These are phyloP conservation scores for Lasiodiplodia theobromae DNA, from an alignment of 2,329 filamentous ascomycete species.

Conservation along the genomic window DNA sequence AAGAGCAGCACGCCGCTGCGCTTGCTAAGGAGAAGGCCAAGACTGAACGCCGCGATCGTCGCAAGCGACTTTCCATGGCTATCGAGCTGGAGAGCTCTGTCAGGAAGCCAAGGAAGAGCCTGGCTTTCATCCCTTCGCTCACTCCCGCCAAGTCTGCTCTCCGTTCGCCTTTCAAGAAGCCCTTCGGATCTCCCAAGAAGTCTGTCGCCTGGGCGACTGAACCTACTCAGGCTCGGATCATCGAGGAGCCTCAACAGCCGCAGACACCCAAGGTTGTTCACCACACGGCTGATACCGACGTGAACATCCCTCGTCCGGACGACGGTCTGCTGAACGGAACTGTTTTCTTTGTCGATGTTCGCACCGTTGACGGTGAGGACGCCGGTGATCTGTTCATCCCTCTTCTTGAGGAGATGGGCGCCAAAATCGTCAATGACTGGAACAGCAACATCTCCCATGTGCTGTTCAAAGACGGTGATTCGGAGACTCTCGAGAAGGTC, in stretches of 20 bases:
- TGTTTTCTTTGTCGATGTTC: conserved; percentile 83
- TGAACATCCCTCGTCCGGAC: conserved; percentile 37
- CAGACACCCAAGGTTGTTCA: background rate
- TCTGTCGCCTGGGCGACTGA: conserved; percentile 41
- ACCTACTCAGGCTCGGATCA: background rate
- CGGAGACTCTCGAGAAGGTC: conserved; percentile 82
- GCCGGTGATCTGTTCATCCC: conserved; percentile 76
- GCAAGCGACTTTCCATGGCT: conserved; percentile 26
- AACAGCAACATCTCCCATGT: conserved; percentile 81
- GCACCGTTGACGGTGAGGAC: conserved; percentile 76
- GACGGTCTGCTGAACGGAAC: conserved; percentile 61
- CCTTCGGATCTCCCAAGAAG: conserved; percentile 45
- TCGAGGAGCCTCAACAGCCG: conserved; percentile 27
- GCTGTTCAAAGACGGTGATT: conserved; percentile 86
- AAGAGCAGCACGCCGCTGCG: conserved; percentile 4
- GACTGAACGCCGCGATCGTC: conserved; percentile 22
- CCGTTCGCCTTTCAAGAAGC: conserved; percentile 44
- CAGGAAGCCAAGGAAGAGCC: conserved; percentile 29
- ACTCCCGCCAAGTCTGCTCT: conserved; percentile 40
- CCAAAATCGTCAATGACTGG: conserved; percentile 79
- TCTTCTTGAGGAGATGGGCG: conserved; percentile 81
- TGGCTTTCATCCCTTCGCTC: conserved; percentile 28
- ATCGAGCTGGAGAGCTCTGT: conserved; percentile 27
- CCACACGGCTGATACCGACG: conserved; percentile 26
- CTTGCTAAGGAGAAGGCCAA: conserved; percentile 27